Evolutionary conservation across 148 eudicot species (phyloP).

Genomic region (Fallopia convolvulus): DNA sequence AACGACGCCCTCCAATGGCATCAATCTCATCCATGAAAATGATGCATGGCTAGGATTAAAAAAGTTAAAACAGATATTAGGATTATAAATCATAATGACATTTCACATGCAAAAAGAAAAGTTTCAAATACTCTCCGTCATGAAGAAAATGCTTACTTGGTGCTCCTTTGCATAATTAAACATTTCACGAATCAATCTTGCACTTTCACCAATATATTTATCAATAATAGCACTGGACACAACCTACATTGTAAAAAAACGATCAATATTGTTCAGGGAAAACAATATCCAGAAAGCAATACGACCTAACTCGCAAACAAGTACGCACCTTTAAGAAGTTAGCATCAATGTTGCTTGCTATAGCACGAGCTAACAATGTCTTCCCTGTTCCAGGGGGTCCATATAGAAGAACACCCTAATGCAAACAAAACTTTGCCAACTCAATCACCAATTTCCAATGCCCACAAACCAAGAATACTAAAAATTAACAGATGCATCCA

Average conservation of each 20-base stretch:
- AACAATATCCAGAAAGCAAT: background rate
- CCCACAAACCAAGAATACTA: background rate
- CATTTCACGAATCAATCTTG: conserved; percentile 96
- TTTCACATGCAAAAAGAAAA: background rate
- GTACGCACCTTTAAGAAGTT: conserved; percentile 71
- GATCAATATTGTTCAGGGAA: background rate
- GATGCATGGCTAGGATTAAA: conserved; percentile 73
- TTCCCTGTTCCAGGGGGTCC: conserved; percentile 99
- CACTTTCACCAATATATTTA: conserved; percentile 98
- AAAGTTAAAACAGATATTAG: background rate
- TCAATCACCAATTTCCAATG: background rate
- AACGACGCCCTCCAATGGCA: conserved; percentile 96
- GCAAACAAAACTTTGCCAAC: background rate
- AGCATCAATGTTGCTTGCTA: conserved; percentile 97
- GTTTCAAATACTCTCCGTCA: background rate
- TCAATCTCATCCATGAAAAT: conserved; percentile 99
- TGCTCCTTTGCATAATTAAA: conserved; percentile 92
- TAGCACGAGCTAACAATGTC: conserved; percentile 92
- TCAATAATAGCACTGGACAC: conserved; percentile 98
- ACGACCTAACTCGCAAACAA: background rate
- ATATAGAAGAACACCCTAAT: conserved; percentile 96
- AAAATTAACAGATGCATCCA: background rate
- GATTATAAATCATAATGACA: background rate
- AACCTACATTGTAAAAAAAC: conserved; percentile 33
- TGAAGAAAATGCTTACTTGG: conserved; percentile 45